Evolutionary conservation across 495 filamentous ascomycete species (phyloP), one percentile per base, ranked within the genome.

Genomic region (Trichoderma gamsii): DNA sequence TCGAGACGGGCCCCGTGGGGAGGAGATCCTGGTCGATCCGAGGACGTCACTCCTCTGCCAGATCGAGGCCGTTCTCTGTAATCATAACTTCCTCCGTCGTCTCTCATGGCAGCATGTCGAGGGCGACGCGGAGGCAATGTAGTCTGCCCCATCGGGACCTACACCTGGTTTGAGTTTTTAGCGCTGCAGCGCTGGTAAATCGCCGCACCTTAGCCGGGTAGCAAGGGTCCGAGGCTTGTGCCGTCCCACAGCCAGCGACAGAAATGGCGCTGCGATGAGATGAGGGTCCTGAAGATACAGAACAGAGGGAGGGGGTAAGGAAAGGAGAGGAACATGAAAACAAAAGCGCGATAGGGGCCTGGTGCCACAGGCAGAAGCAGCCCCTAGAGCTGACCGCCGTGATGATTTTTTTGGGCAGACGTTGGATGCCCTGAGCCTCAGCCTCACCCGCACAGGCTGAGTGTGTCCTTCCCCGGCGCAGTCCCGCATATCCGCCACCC

Each of bases 21-120:
- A 32, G 66, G 41, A 63, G 68, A 73, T 67, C 15, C 43, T 52
- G 61, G 66, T 71, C 71, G 69, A 41, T 59, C 64, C 32, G 21
- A 43, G n/a, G 63, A 44, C 35, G 56, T 67, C 16, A 69, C 63
- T 59, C 71, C 59, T 44, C 66, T 46, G 41, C 61, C 67, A 64
- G 59, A 29, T 64, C 67, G 56, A 63, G 52, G 35, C 41, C 67
- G 56, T 49, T 68, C 43, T 64, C 67, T 52, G 41, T 25, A 63
- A 32, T 68, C 67, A 51, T 68, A 16, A 29, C 41, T 68, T 64
- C 61, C 59, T 51, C 41, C 38, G 67, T 64, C 67, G 61, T 49
- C 52, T 64, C 49, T 64, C 56, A 68, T 68, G 49, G 67, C 56
- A 64, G 41, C 67, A 68, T 68, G 38, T 51, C 52, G 66, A 51